These are phyloP conservation scores for Russula foetens DNA, from an alignment of 768 basidiomycete species.

Conservation along the genomic window DNA sequence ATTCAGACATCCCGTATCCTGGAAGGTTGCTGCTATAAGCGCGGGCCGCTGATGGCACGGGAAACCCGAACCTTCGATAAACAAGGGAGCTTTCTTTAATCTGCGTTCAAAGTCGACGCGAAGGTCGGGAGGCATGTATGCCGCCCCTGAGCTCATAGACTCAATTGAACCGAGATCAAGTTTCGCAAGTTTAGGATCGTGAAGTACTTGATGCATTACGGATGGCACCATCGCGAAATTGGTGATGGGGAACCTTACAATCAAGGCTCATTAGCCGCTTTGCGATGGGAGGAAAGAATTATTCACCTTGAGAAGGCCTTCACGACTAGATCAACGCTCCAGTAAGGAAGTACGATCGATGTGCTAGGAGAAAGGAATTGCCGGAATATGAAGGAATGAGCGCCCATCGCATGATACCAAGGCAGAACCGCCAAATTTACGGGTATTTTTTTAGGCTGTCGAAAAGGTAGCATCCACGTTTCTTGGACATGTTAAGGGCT, in stretches of 20 bases:
- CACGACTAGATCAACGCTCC: constrained; percentile 47
- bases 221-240: constrained; percentile 11
- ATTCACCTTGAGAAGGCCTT: constrained; percentile 52
- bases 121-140: constrained; percentile 5
- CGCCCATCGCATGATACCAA: constrained; percentile 57
- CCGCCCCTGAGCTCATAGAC: neutral
- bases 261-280: neutral
- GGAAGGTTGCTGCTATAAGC: neutral
- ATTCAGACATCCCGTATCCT: constrained; percentile 17
- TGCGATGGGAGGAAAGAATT: neutral
- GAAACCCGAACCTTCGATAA: neutral
- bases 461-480: neutral
- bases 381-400: constrained; percentile 46
- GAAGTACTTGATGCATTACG: constrained; percentile 7
- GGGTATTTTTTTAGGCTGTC: constrained; percentile 37
- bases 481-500: neutral
- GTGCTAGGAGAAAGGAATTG: constrained; percentile 39
- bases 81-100: neutral
- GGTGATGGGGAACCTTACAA: constrained; percentile 5
- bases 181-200: neutral
- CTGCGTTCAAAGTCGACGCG: neutral
- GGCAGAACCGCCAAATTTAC: constrained; percentile 53
- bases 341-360: constrained; percentile 47
- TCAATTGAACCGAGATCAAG: constrained; percentile 1
- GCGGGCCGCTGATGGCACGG: neutral